Conservation (phyloP, 495 filamentous ascomycete species). For the Paragyromitra xinjiangensis region DNA sequence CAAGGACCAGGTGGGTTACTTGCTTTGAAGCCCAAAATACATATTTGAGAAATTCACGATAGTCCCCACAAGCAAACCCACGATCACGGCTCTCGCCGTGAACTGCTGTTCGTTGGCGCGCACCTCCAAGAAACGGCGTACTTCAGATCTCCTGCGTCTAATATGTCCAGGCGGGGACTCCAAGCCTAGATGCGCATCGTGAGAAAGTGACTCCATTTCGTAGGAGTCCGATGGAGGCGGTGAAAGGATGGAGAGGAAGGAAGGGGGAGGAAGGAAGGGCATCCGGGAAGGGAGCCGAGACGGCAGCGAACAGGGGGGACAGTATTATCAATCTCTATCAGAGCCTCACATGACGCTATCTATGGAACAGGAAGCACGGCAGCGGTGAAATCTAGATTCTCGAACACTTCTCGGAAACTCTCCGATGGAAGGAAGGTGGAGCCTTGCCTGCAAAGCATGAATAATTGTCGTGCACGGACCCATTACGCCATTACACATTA, state of each 20-base stretch:
- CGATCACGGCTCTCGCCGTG: conserved; percentile 79
- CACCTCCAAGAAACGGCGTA: not conserved
- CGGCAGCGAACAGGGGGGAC: conserved; percentile 2
- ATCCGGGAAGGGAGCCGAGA: conserved; percentile 15
- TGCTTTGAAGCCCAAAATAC: conserved; percentile 93
- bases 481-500: conserved; percentile 19
- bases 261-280: not conserved
- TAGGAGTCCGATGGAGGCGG: not conserved
- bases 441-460: not conserved
- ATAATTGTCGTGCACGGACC: not conserved
- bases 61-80: conserved; percentile 83
- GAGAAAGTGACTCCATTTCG: conserved; percentile 30
- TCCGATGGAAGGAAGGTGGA: not conserved
- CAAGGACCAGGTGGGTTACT: conserved; percentile 26
- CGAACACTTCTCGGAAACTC: not conserved
- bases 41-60: conserved; percentile 92
- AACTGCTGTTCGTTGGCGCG: conserved; percentile 66
- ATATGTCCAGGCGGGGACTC: conserved; percentile 15
- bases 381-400: not conserved
- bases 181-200: conserved; percentile 24
- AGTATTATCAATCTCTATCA: conserved; percentile 4
- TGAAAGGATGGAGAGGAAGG: conserved; percentile 2
- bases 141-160: conserved; percentile 13
- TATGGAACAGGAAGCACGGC: not conserved
- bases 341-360: conserved; percentile 30